Evolutionary conservation across 805 yeast genomes (phyloP).

Genomic region (Groenewaldozyma tartarivorans): DNA sequence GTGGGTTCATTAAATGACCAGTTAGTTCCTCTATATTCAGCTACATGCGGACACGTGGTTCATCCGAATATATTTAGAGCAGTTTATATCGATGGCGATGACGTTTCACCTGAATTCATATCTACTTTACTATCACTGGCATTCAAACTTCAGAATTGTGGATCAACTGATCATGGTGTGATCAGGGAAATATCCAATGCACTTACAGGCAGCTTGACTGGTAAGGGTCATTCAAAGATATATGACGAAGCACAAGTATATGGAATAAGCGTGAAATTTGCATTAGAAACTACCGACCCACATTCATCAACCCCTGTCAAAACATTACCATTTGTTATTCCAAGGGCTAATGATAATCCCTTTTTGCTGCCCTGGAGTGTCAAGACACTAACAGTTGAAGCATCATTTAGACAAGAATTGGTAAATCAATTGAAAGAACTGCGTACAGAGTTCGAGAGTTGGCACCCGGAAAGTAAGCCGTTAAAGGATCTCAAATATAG

Average conservation of each 20-base stretch:
- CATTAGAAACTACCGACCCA: conserved; percentile 63
- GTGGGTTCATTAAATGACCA: conserved; percentile 92
- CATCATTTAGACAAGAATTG: conserved; percentile 34
- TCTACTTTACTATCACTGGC: conserved; percentile 65
- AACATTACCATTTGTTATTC: conserved; percentile 40
- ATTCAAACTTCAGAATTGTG: conserved; percentile 63
- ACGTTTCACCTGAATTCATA: conserved; percentile 67
- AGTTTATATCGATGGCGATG: conserved; percentile 75
- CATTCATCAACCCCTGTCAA: conserved; percentile 28
- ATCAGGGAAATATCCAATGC: conserved; percentile 72
- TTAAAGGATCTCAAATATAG: conserved; percentile 79
- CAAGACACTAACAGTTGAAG: conserved; percentile 68
- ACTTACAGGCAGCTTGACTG: conserved; percentile 83
- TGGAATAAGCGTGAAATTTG: conserved; percentile 63
- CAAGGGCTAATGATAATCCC: conserved; percentile 59
- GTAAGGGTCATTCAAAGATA: conserved; percentile 88
- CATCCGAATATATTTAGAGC: conserved; percentile 91
- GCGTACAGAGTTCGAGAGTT: conserved; percentile 62
- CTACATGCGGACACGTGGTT: conserved; percentile 67
- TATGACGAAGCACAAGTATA: conserved; percentile 82
- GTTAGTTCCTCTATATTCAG: conserved; percentile 83
- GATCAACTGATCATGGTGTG: conserved; percentile 77
- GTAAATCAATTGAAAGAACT: conserved; percentile 50
- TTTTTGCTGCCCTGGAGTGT: conserved; percentile 88
- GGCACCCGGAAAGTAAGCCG: conserved; percentile 82